Conservation (phyloP, 352 stramenopile species). For the Pythium brassicae region DNA sequence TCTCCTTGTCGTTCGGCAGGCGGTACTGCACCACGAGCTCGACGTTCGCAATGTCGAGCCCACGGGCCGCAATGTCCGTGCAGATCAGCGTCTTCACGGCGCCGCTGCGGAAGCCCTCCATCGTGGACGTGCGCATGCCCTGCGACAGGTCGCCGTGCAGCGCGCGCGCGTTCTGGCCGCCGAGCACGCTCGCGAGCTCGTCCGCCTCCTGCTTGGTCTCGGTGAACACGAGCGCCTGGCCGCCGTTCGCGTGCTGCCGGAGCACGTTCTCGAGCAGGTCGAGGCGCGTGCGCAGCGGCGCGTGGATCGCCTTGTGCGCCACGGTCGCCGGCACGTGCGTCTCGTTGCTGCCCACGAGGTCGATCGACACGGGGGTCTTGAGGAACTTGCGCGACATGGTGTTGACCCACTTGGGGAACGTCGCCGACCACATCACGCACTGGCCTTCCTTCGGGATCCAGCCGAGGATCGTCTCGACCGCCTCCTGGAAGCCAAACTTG, state of each 20-base stretch:
- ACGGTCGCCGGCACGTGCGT: constrained; percentile 85
- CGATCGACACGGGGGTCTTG: constrained; percentile 90
- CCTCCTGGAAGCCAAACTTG: constrained; percentile 98
- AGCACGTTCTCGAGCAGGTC: constrained; percentile 68
- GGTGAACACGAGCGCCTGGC: constrained; percentile 95
- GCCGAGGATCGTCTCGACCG: constrained; percentile 94
- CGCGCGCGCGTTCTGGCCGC: constrained; percentile 45
- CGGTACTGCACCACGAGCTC: constrained; percentile 94
- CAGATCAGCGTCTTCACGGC: constrained; percentile 91
- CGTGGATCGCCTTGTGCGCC: constrained; percentile 90
- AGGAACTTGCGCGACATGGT: constrained; percentile 92
- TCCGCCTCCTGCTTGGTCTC: constrained; percentile 96
- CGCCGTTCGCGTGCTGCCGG: constrained; percentile 56
- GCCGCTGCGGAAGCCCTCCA: constrained; percentile 94
- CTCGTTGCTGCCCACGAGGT: constrained; percentile 90
- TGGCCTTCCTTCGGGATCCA: constrained; percentile 77
- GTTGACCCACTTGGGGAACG: constrained; percentile 94
- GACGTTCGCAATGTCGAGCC: constrained; percentile 88
- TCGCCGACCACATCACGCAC: constrained; percentile 96
- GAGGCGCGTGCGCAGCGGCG: constrained; percentile 66
- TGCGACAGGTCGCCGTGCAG: constrained; percentile 80
- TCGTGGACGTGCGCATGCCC: constrained; percentile 91
- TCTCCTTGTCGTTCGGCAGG: constrained; percentile 91
- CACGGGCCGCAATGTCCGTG: constrained; percentile 88
- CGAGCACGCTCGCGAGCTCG: constrained; percentile 90